Evolutionary conservation across 1,139 yeast genomes (phyloP), one percentile per base, ranked within the genome.

Genomic region (Suhomyces kunorum): DNA sequence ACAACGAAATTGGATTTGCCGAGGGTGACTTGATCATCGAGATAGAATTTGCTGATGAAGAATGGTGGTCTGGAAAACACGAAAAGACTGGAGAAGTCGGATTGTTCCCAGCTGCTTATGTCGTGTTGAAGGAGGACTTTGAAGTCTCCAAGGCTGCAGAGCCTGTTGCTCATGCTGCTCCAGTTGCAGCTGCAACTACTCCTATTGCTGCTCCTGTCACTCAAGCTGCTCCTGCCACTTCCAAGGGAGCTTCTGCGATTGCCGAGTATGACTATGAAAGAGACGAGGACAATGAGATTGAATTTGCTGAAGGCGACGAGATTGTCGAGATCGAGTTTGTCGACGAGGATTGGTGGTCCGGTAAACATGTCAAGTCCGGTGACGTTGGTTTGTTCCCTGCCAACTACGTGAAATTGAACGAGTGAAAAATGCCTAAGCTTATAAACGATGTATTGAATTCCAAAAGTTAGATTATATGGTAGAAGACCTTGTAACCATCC

Each of bases 11-110:
- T 44, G 77, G 82, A 2, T 59, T 60, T 62, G 77, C 70, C 24
- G 96, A 87, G 58, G 95, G 94, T 36, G 98, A 88, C 51, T 54
- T 73, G 46, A 88, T 92, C 50, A 68, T 81, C 15, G 87, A 88
- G 46, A 86, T 92, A 47, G 95, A 88, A 51, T 85, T 87, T 61
- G 86, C 87, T 12, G 96, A 89, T 53, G 96, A 87, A 37, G 96
- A 88, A 57, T 92, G 98, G 98, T 92, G 98, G 98, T 73, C 84
- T 43, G 98, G 98, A 35, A 72, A 61, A 40, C 81, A 81, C 52
- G 66, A 80, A 44, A 59, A 52, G 32, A 64, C 81, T 29, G 96
- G 96, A 31, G 85, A 81, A 50, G 74, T 78, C 48, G 95, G 95
- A 42, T 72, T 92, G 42, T 89, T 92, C 81, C 98, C 98, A 34